Evolutionary conservation across 2,329 filamentous ascomycete species (phyloP), one percentile per base, ranked within the genome.

Genomic region (Diaporthe capsici): DNA sequence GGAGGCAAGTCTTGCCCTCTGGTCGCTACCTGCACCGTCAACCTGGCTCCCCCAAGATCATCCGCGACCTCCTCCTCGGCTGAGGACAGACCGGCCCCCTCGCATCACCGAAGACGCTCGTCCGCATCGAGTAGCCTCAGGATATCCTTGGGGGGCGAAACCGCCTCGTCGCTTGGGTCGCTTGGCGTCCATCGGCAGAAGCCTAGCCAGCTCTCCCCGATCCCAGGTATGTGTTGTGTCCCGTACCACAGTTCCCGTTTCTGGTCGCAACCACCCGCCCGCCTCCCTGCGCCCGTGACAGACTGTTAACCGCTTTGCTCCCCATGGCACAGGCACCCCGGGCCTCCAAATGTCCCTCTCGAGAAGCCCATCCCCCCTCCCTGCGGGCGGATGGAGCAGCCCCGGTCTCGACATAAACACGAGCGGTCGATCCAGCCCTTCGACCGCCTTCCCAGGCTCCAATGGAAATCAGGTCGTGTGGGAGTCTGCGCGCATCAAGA

Each of bases 361-460:
- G 79, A 92, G 95, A 85, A 97, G 95, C 82, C 95, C 96, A 70
- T 98, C 95, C 74, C 96, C 96, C 77, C 90, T 92, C 78, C 93
- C 92, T 77, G 94, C 94, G 81, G 95, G 95, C 82, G 95, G 95
- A 80, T 98, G 96, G 96, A 92, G 94, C 74, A 97, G 93, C 85
- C 95, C 94, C 74, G 94, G 93, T 78, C 89, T 95, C 82, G 93
- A 91, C 81, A 92, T 94, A 76, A 92, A 91, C 78, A 84, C 86
- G 75, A 94, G 93, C 83, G 93, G 93, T 77, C 90, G 90, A 79
- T 91, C 91, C 51, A 95, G 92, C 82, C 93, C 94, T 79, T 86
- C 85, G 81, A 89, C 84, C 82, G 85, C 81, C 84, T 89, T 84
- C 82, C 85, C 79, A 34, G 87, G 87, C 71, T 80, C 87, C 74